Conservation (phyloP, 2,329 filamentous ascomycete genomes). For the Monilinia laxa region DNA sequence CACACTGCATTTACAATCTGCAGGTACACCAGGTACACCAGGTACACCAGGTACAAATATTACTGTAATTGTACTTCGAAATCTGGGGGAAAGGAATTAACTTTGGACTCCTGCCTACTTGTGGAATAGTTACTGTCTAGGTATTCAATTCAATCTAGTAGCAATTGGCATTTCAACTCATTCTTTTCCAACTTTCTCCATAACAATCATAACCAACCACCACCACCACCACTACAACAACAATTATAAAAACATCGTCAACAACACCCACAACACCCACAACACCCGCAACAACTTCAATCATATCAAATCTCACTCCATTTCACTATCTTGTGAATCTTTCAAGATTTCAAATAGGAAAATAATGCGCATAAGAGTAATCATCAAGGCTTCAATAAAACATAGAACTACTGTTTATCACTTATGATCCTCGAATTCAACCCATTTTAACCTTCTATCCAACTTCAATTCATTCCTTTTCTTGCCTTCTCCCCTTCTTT, state of each 20-base stretch:
- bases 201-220: neutral
- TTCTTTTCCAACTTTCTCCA: neutral
- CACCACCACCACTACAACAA: neutral
- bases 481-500: no score
- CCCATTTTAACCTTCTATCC: no score
- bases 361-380: slow-evolving; percentile 18
- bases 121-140: no score
- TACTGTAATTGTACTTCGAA: neutral
- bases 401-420: slow-evolving; percentile 18
- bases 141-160: no score
- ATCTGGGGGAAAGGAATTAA: neutral
- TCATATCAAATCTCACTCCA: no score
- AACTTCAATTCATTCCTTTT: neutral
- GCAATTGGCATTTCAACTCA: neutral
- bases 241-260: neutral
- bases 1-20: slow-evolving; percentile 3
- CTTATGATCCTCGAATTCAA: slow-evolving; percentile 13
- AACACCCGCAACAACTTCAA: neutral
- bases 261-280: neutral
- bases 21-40: slow-evolving; percentile 14
- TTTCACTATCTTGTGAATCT: neutral
- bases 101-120: no score
- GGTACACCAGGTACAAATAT: neutral
- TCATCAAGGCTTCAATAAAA: slow-evolving; percentile 9
- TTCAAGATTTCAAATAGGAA: neutral